Base-by-base conservation (phyloP, 2,329 filamentous ascomycete species). In the Fusarium dimerum region DNA sequence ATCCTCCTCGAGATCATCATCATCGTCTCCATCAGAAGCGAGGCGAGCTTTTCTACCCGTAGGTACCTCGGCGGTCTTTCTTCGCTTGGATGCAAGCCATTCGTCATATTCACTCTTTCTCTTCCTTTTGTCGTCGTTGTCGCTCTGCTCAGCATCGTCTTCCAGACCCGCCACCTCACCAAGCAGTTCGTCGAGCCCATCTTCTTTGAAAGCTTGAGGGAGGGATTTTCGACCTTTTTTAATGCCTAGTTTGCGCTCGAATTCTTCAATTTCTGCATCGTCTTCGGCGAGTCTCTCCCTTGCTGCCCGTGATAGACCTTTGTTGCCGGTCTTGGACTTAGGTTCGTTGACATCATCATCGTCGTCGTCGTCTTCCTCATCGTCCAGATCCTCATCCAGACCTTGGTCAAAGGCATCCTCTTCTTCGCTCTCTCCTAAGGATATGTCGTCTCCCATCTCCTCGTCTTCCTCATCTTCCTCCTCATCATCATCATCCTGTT, bases 191-290 rank as follows among this genome's bases (percentile, higher is more conserved):
- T 87, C 90, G 2, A 97, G 74, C 0, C 92, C 93, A 66, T 97
- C 92, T 7, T 96, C 89, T 17, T 84, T 81, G 62, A 92, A 91
- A 0, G 85, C 78, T 59, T 89, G 87, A 0, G 87, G 86, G 6
- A 90, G 71, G 32, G 83, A 86, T 66, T 91, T 95, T 54, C 87
- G 88, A 20, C 85, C 84, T 66, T 87, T 90, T 59, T 81, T 86
- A 34, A 97, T 80, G 0, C 94, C 93, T 3, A 99, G 76, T 66
- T 90, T 95, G 70, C 87, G 92, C 74, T 99, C 94, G 32, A 97
- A 76, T 3, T 86, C 86, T 17, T 88, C 87, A 61, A 99, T 97
- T 62, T 96, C 91, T 2, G 86, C 89, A 65, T 97, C 92, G 52
- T 99, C 93, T 55, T 90, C 79, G 1, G 83, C 86, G 5, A 97